A percentile compares a stretch with the other conserved stretches of the same genome.
Conservation (phyloP, 2,329 filamentous ascomycete genomes). For the Cladophialophora exuberans region DNA sequence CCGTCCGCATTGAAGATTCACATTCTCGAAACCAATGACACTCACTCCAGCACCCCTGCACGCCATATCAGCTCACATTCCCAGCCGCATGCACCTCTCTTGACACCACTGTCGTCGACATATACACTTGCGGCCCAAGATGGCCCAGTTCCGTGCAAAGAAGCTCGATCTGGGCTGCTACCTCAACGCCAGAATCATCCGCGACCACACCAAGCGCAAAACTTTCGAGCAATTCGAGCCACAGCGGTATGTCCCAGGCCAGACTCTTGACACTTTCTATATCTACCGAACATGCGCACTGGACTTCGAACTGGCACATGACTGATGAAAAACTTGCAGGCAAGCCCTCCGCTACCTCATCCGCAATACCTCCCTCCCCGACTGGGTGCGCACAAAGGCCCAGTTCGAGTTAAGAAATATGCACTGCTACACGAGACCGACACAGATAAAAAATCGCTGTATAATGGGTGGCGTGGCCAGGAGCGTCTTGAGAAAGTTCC, state of each 20-base stretch:
- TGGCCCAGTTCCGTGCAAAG: slow-evolving; percentile 87
- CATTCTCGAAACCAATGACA: neutral
- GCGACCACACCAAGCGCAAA: slow-evolving; percentile 96
- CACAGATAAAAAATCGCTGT: slow-evolving; percentile 93
- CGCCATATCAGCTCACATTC: neutral
- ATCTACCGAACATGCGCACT: neutral
- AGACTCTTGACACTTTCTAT: neutral
- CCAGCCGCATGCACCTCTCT: too few species aligned
- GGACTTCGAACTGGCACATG: slow-evolving; percentile 12
- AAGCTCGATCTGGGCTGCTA: slow-evolving; percentile 88
- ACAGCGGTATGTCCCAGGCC: slow-evolving; percentile 67
- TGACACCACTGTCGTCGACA: too few species aligned
- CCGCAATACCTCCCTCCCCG: slow-evolving; percentile 84
- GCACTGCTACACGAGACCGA: slow-evolving; percentile 92
- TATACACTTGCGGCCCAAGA: slow-evolving; percentile 51
- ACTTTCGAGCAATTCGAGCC: slow-evolving; percentile 85
- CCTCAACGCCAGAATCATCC: slow-evolving; percentile 82
- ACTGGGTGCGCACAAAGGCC: slow-evolving; percentile 82
- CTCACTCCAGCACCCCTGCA: neutral
- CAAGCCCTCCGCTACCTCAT: slow-evolving; percentile 93
- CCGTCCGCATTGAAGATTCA: too few species aligned
- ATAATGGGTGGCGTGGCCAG: slow-evolving; percentile 86
- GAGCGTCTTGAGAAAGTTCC: slow-evolving; percentile 91
- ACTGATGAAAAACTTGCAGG: slow-evolving; percentile 54
- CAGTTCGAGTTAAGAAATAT: slow-evolving; percentile 92